Evolutionary conservation across 2,329 filamentous ascomycete genomes (phyloP).

Genomic region (Eutypa lata): DNA sequence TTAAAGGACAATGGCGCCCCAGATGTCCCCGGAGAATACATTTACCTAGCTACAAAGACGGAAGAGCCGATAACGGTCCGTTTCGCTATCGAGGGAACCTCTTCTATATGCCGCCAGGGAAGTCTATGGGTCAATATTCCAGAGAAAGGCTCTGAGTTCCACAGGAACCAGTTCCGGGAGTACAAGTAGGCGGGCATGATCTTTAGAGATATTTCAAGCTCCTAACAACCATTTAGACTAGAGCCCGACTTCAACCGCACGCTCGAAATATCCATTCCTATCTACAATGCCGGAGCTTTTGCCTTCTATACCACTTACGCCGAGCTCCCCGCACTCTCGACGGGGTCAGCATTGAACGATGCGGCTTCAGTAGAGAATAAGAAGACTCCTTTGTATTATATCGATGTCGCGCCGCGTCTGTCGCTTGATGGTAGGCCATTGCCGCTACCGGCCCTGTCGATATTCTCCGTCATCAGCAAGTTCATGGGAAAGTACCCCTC

Average conservation of each 20-base stretch:
- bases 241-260: slow-evolving; percentile 89
- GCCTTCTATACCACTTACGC: slow-evolving; percentile 93
- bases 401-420: slow-evolving; percentile 85
- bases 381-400: slow-evolving; percentile 78
- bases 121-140: slow-evolving; percentile 98
- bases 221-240: slow-evolving; percentile 53
- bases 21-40: slow-evolving; percentile 82
- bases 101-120: slow-evolving; percentile 90
- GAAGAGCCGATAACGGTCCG: slow-evolving; percentile 75
- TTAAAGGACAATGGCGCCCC: slow-evolving; percentile 93
- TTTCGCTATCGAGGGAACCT: slow-evolving; percentile 90
- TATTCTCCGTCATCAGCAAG: slow-evolving; percentile 95
- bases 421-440: slow-evolving; percentile 70
- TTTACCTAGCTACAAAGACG: slow-evolving; percentile 78
- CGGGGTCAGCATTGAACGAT: slow-evolving; percentile 45
- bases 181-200: slow-evolving; percentile 66
- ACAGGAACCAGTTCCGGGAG: slow-evolving; percentile 76
- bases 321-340: slow-evolving; percentile 75
- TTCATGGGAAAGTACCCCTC: slow-evolving; percentile 92
- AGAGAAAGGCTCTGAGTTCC: slow-evolving; percentile 69
- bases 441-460: slow-evolving; percentile 80
- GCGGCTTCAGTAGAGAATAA: slow-evolving; percentile 52
- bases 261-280: slow-evolving; percentile 84
- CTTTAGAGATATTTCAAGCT: not conserved
- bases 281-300: slow-evolving; percentile 81